These are phyloP conservation scores for Thelonectria blattea DNA, from an alignment of 2,329 filamentous ascomycete genomes.

Conservation along the genomic window DNA sequence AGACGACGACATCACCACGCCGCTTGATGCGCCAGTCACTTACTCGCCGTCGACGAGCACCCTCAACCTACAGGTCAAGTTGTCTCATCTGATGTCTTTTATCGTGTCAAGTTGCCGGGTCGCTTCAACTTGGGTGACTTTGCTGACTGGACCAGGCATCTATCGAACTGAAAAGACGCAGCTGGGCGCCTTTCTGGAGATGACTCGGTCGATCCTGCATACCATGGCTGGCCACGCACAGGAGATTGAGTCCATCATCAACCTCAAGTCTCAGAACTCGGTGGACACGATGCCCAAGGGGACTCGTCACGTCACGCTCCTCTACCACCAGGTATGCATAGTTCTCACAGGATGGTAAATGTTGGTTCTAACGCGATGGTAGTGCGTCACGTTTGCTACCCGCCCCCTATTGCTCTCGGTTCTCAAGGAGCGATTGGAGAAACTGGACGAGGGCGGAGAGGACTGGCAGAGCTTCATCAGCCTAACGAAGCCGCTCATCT, in stretches of 20 bases:
- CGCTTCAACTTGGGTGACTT: accelerated
- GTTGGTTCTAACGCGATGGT: neutral
- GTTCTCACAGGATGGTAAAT: too few relatives aligned
- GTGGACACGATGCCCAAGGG: slow-evolving; percentile 45
- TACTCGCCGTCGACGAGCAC: slow-evolving; percentile 39
- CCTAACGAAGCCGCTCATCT: slow-evolving; percentile 45
- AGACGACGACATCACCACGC: slow-evolving; percentile 48
- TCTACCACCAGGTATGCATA: slow-evolving; percentile 46
- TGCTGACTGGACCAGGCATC: slow-evolving; percentile 36
- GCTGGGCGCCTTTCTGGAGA: slow-evolving; percentile 44
- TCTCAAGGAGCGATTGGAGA: slow-evolving; percentile 45
- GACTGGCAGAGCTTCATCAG: slow-evolving; percentile 43
- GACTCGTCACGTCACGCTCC: slow-evolving; percentile 45
- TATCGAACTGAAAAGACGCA: slow-evolving; percentile 45
- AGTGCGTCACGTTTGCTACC: slow-evolving; percentile 49
- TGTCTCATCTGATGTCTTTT: slow-evolving; percentile 44
- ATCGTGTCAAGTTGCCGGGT: slow-evolving; percentile 39
- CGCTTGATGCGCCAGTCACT: slow-evolving; percentile 37
- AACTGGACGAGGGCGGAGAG: slow-evolving; percentile 33
- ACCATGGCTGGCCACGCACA: slow-evolving; percentile 46
- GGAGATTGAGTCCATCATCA: slow-evolving; percentile 47
- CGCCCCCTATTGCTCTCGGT: slow-evolving; percentile 47
- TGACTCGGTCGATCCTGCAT: slow-evolving; percentile 44
- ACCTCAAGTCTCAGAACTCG: slow-evolving; percentile 42
- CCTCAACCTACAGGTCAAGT: slow-evolving; percentile 44